A percentile compares a stretch with the other conserved stretches of the same genome.
phyloP scores from a whole-genome alignment of 78 protist species.

The Dictyostelium intermedium region DNA sequence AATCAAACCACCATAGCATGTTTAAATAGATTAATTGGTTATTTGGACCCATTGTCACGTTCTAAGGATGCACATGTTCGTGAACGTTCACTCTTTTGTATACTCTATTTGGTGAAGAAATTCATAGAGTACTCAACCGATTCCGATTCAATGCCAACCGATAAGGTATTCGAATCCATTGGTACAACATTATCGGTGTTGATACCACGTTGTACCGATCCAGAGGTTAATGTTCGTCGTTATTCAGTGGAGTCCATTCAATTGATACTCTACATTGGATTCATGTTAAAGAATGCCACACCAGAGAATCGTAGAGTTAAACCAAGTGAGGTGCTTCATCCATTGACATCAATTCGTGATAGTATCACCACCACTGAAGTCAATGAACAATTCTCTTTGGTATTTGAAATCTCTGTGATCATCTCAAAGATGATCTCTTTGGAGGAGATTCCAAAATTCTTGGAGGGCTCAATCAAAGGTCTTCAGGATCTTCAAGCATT shows the following conservation, averaged over 20 bases:
- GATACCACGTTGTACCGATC: slow-evolving; percentile 78
- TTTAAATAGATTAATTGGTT: slow-evolving; percentile 42
- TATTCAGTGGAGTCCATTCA: slow-evolving; percentile 67
- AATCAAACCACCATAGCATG: slow-evolving; percentile 48
- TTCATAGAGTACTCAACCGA: slow-evolving; percentile 57
- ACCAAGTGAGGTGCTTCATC: slow-evolving; percentile 52
- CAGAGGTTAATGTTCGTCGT: slow-evolving; percentile 52
- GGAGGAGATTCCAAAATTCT: slow-evolving; percentile 68
- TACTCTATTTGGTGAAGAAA: slow-evolving; percentile 58
- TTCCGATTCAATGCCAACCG: slow-evolving; percentile 11
- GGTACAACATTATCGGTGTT: slow-evolving; percentile 48
- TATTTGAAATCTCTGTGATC: slow-evolving; percentile 63
- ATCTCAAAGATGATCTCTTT: slow-evolving; percentile 35
- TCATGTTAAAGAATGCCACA: slow-evolving; percentile 33
- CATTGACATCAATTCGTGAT: slow-evolving; percentile 47
- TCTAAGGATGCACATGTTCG: slow-evolving; percentile 59
- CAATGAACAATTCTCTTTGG: slow-evolving; percentile 78
- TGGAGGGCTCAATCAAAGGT: slow-evolving; percentile 68
- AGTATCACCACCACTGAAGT: slow-evolving; percentile 62
- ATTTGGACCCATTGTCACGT: slow-evolving; percentile 67
- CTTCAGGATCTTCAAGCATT: slow-evolving; percentile 57
- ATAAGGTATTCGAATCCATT: slow-evolving; percentile 58
- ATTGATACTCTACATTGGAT: slow-evolving; percentile 51
- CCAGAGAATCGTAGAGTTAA: slow-evolving; percentile 55
- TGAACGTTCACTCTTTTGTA: slow-evolving; percentile 66